Percentiles rank a stretch among this genome's conserved stretches.
These are phyloP conservation scores for Suillus fuscotomentosus DNA, from an alignment of 768 basidiomycete species.

Conservation along the genomic window DNA sequence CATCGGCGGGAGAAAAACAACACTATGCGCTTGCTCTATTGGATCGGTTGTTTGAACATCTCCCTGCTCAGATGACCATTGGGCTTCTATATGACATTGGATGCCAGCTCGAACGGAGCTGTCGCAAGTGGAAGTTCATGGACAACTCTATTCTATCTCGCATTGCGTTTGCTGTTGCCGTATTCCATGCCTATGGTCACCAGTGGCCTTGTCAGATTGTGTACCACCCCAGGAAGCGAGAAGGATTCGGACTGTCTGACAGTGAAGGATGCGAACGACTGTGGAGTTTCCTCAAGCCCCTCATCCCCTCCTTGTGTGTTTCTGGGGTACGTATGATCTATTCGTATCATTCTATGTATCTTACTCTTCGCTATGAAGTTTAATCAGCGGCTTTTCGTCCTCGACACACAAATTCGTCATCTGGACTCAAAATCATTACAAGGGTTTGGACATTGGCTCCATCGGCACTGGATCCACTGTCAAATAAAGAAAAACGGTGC, in stretches of 20 bases:
- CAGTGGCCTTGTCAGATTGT: slow-evolving; percentile 34
- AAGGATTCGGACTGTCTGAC: slow-evolving; percentile 19
- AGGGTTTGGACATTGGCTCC: slow-evolving; percentile 18
- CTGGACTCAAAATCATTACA: neutral
- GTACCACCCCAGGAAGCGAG: slow-evolving; percentile 32
- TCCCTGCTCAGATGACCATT: slow-evolving; percentile 16
- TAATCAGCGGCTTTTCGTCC: slow-evolving; percentile 24
- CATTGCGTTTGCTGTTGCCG: slow-evolving; percentile 28
- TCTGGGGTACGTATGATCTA: slow-evolving; percentile 15
- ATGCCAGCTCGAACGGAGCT: slow-evolving; percentile 16
- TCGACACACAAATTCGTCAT: slow-evolving; percentile 14
- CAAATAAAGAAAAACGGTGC: slow-evolving; percentile 8
- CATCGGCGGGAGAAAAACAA: slow-evolving; percentile 18
- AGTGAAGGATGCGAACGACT: slow-evolving; percentile 12
- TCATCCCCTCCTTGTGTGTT: slow-evolving; percentile 19
- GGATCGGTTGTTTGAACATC: slow-evolving; percentile 14
- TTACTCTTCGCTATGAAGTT: slow-evolving; percentile 19
- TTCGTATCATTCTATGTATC: neutral
- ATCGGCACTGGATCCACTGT: slow-evolving; percentile 8
- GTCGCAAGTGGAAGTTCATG: slow-evolving; percentile 2
- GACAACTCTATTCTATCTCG: slow-evolving; percentile 10
- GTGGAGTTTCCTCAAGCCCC: slow-evolving; percentile 21
- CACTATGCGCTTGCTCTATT: slow-evolving; percentile 22
- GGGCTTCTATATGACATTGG: slow-evolving; percentile 20
- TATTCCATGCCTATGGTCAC: slow-evolving; percentile 36